Evolutionary conservation across 177 flowering plant species (phyloP).

Genomic region (Vitis hybrid): DNA sequence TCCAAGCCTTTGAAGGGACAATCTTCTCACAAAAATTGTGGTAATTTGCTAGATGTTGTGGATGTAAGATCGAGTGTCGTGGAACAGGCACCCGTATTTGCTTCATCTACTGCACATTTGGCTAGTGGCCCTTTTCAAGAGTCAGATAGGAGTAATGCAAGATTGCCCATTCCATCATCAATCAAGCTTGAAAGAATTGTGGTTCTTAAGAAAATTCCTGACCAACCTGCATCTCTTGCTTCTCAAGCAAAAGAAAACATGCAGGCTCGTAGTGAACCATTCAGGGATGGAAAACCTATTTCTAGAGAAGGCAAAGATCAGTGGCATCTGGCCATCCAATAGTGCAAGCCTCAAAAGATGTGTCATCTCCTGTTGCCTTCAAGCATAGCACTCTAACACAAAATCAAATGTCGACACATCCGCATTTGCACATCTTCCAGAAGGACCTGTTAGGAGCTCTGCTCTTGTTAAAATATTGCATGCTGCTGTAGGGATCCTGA

Average conservation of each 20-base stretch:
- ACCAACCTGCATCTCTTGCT: slow-evolving; percentile 11
- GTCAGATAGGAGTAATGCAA: slow-evolving; percentile 24
- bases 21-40: slow-evolving; percentile 58
- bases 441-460: too few relatives aligned
- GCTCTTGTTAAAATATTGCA: too few relatives aligned
- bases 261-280: slow-evolving; percentile 7
- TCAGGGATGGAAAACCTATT: slow-evolving; percentile 16
- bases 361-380: slow-evolving; percentile 14
- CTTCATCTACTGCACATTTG: slow-evolving; percentile 21
- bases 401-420: slow-evolving; percentile 24
- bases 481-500: too few relatives aligned
- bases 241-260: slow-evolving; percentile 16
- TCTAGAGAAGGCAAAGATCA: slow-evolving; percentile 22
- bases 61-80: slow-evolving; percentile 18
- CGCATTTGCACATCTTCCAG: too few relatives aligned
- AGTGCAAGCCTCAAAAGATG: slow-evolving; percentile 27
- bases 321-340: slow-evolving; percentile 26
- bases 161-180: slow-evolving; percentile 9
- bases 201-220: slow-evolving; percentile 13
- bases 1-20: slow-evolving; percentile 32
- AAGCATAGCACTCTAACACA: slow-evolving; percentile 27
- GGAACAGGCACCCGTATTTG: slow-evolving; percentile 20
- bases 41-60: slow-evolving; percentile 39
- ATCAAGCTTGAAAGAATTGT: slow-evolving; percentile 28
- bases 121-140: slow-evolving; percentile 31